phyloP scores from a whole-genome alignment of 148 eudicot species.

The Suaeda aralocaspica region DNA sequence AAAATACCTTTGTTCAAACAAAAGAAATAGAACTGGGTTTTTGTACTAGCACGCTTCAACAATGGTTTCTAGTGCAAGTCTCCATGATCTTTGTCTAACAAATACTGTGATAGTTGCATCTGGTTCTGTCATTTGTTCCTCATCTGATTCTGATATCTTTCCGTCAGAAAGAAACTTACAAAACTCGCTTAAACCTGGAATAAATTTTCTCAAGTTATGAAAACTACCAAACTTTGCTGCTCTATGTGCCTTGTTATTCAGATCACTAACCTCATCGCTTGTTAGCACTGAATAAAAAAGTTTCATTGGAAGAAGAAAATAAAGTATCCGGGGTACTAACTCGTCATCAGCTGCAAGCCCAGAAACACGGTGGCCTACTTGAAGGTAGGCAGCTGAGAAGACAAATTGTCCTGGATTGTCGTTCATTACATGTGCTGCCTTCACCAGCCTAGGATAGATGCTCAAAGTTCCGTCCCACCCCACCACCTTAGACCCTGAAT shows the following conservation, averaged over 20 bases:
- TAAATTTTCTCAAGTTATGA: slow-evolving; percentile 37
- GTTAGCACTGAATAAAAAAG: slow-evolving; percentile 52
- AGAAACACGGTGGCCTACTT: slow-evolving; percentile 40
- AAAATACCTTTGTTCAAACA: neutral
- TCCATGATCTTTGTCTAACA: slow-evolving; percentile 56
- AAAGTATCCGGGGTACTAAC: slow-evolving; percentile 33
- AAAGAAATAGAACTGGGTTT: neutral
- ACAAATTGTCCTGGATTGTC: slow-evolving; percentile 49
- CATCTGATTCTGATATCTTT: slow-evolving; percentile 14
- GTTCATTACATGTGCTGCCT: slow-evolving; percentile 52
- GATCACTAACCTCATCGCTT: slow-evolving; percentile 36
- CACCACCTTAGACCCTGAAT: slow-evolving; percentile 32
- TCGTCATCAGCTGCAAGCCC: slow-evolving; percentile 47
- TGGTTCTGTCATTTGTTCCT: neutral
- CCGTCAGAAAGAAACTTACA: slow-evolving; percentile 33
- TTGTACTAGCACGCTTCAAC: slow-evolving; percentile 36
- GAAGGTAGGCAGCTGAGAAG: slow-evolving; percentile 38
- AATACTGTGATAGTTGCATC: slow-evolving; percentile 16
- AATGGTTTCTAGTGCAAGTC: slow-evolving; percentile 57
- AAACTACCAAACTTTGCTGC: slow-evolving; percentile 34
- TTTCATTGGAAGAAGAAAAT: slow-evolving; percentile 51
- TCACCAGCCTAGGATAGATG: slow-evolving; percentile 30
- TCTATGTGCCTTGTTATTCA: slow-evolving; percentile 32
- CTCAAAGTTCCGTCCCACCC: slow-evolving; percentile 35
- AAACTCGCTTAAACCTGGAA: slow-evolving; percentile 25